Evolutionary conservation across 2,329 filamentous ascomycete species (phyloP).

Genomic region (Aspergillus ochraceoroseus): DNA sequence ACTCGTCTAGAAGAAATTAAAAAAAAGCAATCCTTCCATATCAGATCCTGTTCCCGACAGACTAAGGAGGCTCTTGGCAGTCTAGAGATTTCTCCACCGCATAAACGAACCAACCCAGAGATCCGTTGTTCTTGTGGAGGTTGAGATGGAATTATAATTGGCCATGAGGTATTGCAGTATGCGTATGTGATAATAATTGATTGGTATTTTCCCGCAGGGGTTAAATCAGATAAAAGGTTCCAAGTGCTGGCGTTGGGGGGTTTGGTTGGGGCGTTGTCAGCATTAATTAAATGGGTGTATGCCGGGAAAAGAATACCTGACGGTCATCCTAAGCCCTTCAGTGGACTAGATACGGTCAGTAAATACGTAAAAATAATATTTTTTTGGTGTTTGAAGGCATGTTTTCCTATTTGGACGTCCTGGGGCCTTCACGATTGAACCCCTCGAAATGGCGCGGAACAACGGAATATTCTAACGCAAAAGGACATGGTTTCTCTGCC

Average conservation of each 20-base stretch:
- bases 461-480: too few species aligned
- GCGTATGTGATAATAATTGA: not conserved
- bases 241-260: not conserved
- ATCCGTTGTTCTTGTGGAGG: not conserved
- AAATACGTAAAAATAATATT: too few species aligned
- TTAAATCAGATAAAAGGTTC: slow-evolving; percentile 9
- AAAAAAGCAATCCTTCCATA: slow-evolving; percentile 1
- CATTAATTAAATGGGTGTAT: too few species aligned
- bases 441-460: too few species aligned
- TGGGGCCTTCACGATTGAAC: too few species aligned
- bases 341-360: too few species aligned
- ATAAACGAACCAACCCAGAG: not conserved
- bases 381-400: too few species aligned
- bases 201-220: slow-evolving; percentile 4
- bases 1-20: not conserved
- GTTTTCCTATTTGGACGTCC: too few species aligned
- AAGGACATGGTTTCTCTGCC: too few species aligned
- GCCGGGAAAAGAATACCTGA: too few species aligned
- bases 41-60: slow-evolving; percentile 4
- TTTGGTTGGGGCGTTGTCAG: too few species aligned
- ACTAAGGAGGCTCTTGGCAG: not conserved
- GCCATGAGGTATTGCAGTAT: not conserved
- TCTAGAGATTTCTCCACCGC: not conserved
- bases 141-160: not conserved
- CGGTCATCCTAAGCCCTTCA: too few species aligned